Evolutionary conservation across 805 yeast species (phyloP).

Genomic region (Dipodascus albidus): DNA sequence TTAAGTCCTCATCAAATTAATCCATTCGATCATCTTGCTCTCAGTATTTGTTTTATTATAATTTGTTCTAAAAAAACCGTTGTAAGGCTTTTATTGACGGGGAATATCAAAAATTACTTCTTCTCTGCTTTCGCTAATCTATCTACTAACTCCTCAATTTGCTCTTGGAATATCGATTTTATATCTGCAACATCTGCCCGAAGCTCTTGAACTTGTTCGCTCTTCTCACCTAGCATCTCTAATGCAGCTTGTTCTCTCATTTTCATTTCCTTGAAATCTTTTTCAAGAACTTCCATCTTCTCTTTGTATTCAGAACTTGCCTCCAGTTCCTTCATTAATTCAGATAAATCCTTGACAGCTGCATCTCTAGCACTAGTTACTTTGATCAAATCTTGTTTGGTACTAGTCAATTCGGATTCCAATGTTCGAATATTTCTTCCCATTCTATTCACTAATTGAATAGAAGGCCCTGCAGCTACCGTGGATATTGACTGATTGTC

Average conservation of each 20-base stretch:
- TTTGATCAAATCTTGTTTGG: constrained; percentile 49
- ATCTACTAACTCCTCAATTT: constrained; percentile 77
- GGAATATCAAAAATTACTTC: too few relatives aligned
- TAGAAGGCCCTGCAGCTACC: constrained; percentile 23
- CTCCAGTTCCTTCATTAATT: constrained; percentile 44
- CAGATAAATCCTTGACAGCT: constrained; percentile 57
- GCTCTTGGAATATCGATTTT: constrained; percentile 72
- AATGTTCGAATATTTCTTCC: constrained; percentile 66
- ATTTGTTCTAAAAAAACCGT: too few relatives aligned
- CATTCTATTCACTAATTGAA: constrained; percentile 65
- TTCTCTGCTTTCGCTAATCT: constrained; percentile 32
- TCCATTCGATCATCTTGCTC: too few relatives aligned
- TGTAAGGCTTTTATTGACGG: not conserved
- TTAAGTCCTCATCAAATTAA: too few relatives aligned
- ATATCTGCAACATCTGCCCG: constrained; percentile 81
- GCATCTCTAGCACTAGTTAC: constrained; percentile 47
- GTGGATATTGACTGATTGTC: constrained; percentile 2
- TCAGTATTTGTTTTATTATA: too few relatives aligned
- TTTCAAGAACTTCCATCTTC: constrained; percentile 25
- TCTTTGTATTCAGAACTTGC: constrained; percentile 26
- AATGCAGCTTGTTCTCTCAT: constrained; percentile 45
- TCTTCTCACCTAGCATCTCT: constrained; percentile 72
- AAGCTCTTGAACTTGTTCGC: constrained; percentile 76
- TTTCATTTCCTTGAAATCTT: constrained; percentile 28
- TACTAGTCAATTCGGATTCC: constrained; percentile 62